Base-by-base conservation (phyloP, 208 protist genomes). In the Sergeia podlipaevii region DNA sequence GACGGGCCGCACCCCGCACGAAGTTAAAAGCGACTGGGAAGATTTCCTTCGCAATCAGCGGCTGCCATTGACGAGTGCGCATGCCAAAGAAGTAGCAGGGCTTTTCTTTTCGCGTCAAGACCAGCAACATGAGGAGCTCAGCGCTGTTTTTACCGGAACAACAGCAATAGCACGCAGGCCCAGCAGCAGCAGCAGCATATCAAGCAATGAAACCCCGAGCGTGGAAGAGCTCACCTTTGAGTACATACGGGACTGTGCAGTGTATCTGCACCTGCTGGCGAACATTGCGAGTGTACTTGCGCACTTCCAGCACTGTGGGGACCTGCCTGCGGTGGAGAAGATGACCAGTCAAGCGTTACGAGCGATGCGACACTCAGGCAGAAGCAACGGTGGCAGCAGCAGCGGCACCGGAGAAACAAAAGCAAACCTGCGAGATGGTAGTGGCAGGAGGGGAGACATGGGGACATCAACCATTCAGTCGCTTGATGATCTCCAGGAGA, bases 181-280 rank as follows among this genome's bases (percentile, higher is more conserved):
- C 6, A 30, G 42, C 28, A 41, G 29, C 10, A 5, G 26, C 20
- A 13, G 5, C 5, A 20, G 28, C 41, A 13, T 3, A 32, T 36
- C 8, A 20, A 49, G 1, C 8, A 20, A 15, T 69, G n/a, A n/a
- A n/a, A n/a, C n/a, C n/a, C n/a, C n/a, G n/a, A n/a, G 53, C 1
- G 62, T 70, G 39, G 83, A 91, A 61, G 47, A 79, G 29, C 49
- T 44, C 0, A 37, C 76, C n/a, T 79, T 80, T 57, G 53, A 72
- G 17, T 91, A 91, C 55, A 30, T 91, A 33, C 79, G 78, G 15
- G 42, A 55, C 11, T 50, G 37, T 6, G 73, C 77, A n/a, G 49
- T 88, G 7, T 91, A 85, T 45, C 42, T 83, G 54, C 79, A 88
- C 32, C 47, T 91, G 18, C 62, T 91, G 24, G 49, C 77, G 23